Conservation (phyloP, 2,329 filamentous ascomycete species). For the Sclerotinia glacialis region DNA sequence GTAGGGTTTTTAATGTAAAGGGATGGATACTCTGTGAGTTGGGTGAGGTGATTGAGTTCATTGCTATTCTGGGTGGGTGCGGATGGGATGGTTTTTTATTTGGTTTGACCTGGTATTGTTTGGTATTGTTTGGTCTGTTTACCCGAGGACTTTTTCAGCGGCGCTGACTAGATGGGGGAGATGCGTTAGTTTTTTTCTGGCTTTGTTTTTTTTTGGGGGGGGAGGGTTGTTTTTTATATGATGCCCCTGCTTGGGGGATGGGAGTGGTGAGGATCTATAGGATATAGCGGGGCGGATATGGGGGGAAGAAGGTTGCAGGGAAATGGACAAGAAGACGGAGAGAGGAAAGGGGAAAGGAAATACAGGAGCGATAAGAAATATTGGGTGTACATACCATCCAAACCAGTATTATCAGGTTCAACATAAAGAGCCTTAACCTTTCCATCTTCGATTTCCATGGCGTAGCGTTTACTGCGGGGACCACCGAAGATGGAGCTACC, state of each 20-base stretch:
- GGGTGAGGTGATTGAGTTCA: too few relatives aligned
- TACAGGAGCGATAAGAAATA: neutral
- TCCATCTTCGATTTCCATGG: constrained; percentile 77
- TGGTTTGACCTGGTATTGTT: too few relatives aligned
- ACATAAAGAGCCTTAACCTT: constrained; percentile 78
- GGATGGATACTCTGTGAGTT: too few relatives aligned
- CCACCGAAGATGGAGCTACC: constrained; percentile 76
- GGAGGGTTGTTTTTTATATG: too few relatives aligned
- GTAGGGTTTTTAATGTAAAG: too few relatives aligned
- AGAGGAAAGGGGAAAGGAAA: neutral
- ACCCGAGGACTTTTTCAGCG: constrained; percentile 50
- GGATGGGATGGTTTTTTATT: neutral
- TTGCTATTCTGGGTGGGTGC: neutral
- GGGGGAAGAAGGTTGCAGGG: neutral
- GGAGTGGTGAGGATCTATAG: too few relatives aligned
- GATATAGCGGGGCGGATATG: neutral
- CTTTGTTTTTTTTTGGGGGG: neutral
- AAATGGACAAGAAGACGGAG: neutral
- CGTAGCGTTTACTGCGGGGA: constrained; percentile 82
- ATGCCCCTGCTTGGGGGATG: too few relatives aligned
- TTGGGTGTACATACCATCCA: constrained; percentile 56
- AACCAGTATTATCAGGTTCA: constrained; percentile 84
- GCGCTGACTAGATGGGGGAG: constrained; percentile 43
- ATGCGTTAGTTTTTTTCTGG: neutral
- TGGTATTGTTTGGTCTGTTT: neutral